These are phyloP conservation scores for Coemansia sp. DNA, from an alignment of 192 early-diverging fungal genomes.

Conservation along the genomic window DNA sequence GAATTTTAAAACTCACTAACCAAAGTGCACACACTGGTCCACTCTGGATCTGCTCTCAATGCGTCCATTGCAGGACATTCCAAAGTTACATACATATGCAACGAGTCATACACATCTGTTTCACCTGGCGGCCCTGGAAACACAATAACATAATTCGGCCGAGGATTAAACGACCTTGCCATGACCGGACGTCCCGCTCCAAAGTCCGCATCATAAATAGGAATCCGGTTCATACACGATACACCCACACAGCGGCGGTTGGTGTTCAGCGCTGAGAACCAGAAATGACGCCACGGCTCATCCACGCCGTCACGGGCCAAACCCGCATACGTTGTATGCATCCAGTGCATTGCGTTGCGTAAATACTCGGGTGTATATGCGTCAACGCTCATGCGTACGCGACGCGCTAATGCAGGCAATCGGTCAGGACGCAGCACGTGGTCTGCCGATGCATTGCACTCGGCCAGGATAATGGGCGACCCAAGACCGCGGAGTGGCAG, in stretches of 20 bases:
- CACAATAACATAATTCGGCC: conserved; percentile 46
- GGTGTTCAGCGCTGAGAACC: conserved; percentile 43
- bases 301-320: conserved; percentile 15
- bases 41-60: conserved; percentile 21
- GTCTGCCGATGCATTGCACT: conserved; percentile 7
- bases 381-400: conserved; percentile 25
- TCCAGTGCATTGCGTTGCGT: conserved; percentile 39
- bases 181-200: conserved; percentile 36
- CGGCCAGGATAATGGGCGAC: conserved; percentile 45
- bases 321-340: conserved; percentile 17
- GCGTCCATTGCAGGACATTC: conserved; percentile 38
- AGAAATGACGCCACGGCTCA: conserved; percentile 48
- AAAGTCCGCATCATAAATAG: conserved; percentile 44
- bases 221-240: conserved; percentile 48
- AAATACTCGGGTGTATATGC: conserved; percentile 27
- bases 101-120: conserved; percentile 4
- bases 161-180: conserved; percentile 45
- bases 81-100: conserved; percentile 46
- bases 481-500: conserved; percentile 31
- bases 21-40: conserved; percentile 23
- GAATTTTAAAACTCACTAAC: conserved; percentile 21
- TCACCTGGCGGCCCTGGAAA: conserved; percentile 39
- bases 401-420: conserved; percentile 11
- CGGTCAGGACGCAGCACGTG: conserved; percentile 4
- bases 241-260: conserved; percentile 27